Evolutionary conservation across 768 basidiomycete genomes (phyloP), one percentile per base, ranked within the genome.

Genomic region (Rubroboletus satanas): DNA sequence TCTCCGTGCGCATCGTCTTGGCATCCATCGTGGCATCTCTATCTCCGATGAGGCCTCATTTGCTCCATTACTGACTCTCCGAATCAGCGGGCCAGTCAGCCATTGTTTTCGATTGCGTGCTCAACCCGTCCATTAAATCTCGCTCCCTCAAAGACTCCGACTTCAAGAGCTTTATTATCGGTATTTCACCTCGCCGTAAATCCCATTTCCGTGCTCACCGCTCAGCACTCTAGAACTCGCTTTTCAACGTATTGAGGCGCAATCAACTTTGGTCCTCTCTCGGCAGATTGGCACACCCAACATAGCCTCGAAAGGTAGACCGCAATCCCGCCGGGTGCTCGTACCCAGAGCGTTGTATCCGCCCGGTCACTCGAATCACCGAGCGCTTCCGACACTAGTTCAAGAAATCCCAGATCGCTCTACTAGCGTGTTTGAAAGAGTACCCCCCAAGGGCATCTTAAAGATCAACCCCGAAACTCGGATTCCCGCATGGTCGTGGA

Each of bases 71-170:
- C 59, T 62, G 3, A 55, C 44, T 23, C 38, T 37, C 33, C 47
- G 21, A 21, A 7, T 52, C 36, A 91, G 90, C 84, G 59, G 90
- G 89, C 5, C 85, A 85, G 32, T 74, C 80, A 0, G 79, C 83
- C 5, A 64, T 88, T 36, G 85, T 91, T 6, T 85, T 92, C 60
- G 90, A 92, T 68, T 85, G 84, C 58, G 74, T 91, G 2, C 84
- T 82, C 68, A 79, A 87, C 60, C 58, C 76, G 0, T 74, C 79
- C 4, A 67, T 90, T 55, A 85, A 84, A 66, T 75, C 80, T 9
- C 81, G 86, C 23, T 69, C 77, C 1, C 74, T 83, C 44, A 80
- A 75, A 50, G 84, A 90, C 60, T 70, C 79, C 5, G 78, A 81
- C 9, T 90, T 89, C 74, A 87, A 84, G 60, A 67, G 76, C 3